A percentile compares a stretch with the other conserved stretches of the same genome.
These are phyloP conservation scores for Ganoderma boninense DNA, from an alignment of 1,284 basidiomycete genomes.

Conservation along the genomic window DNA sequence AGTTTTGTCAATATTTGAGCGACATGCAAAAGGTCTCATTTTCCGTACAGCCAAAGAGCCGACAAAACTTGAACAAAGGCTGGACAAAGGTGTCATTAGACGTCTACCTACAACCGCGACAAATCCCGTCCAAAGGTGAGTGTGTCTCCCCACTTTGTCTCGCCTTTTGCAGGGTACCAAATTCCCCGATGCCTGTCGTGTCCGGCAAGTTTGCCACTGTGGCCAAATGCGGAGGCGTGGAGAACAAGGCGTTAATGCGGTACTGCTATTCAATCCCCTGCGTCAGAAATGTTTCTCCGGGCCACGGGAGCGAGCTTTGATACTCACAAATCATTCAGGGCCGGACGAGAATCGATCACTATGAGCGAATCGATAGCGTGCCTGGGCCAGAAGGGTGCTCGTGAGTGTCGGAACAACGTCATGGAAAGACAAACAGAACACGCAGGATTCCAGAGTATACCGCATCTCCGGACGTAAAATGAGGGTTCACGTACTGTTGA, in stretches of 20 bases:
- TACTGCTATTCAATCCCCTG: not conserved
- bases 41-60: no score
- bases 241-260: constrained; percentile 9
- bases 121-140: no score
- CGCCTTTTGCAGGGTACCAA: no score
- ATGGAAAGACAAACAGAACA: not conserved
- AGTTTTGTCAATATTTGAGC: no score
- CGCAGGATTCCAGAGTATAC: not conserved
- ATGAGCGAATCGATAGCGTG: not conserved
- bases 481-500: not conserved
- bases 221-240: not conserved
- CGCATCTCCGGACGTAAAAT: not conserved
- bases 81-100: no score
- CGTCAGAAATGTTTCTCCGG: not conserved
- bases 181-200: no score
- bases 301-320: not conserved
- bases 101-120: no score
- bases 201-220: constrained; percentile 1
- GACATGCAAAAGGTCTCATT: no score
- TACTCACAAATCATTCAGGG: not conserved
- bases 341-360: not conserved
- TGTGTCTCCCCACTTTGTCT: no score
- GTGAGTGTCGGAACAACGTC: not conserved
- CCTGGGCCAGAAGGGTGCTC: constrained; percentile 3
- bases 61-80: no score